Evolutionary conservation across 805 yeast species (phyloP).

Genomic region (Spathaspora sp.): DNA sequence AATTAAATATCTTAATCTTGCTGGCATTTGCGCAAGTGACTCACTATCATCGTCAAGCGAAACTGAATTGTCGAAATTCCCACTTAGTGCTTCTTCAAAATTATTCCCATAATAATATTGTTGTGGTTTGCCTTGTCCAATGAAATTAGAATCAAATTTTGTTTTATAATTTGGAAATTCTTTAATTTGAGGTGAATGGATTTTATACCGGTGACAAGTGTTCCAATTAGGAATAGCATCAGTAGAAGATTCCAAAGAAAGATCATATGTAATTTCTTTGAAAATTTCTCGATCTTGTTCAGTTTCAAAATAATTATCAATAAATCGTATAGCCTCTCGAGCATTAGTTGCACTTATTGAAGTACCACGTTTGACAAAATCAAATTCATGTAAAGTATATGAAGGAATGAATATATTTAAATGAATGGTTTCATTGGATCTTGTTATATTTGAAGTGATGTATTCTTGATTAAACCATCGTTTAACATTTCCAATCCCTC

Average conservation of each 20-base stretch:
- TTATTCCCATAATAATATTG: no score
- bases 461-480: conserved; percentile 51
- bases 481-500: conserved; percentile 66
- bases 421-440: conserved; percentile 15
- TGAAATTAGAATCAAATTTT: conserved; percentile 25
- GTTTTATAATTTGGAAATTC: conserved; percentile 49
- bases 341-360: conserved; percentile 62
- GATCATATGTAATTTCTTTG: conserved; percentile 5
- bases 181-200: conserved; percentile 41
- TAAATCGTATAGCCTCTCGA: conserved; percentile 58
- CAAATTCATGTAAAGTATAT: conserved; percentile 57
- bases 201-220: conserved; percentile 42
- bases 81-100: conserved; percentile 12
- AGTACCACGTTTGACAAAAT: conserved; percentile 51
- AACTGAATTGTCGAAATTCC: conserved; percentile 4
- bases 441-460: conserved; percentile 20
- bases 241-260: conserved; percentile 36
- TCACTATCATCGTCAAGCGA: conserved; percentile 21
- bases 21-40: conserved; percentile 45
- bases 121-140: conserved; percentile 12
- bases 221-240: conserved; percentile 52
- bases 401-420: conserved; percentile 49
- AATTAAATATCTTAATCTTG: conserved; percentile 49
- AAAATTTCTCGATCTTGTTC: conserved; percentile 8
- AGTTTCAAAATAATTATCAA: conserved; percentile 43